Percentiles rank a stretch among this genome's conserved stretches.
phyloP scores from a whole-genome alignment of 2,329 filamentous ascomycete genomes.

The Phoma sp. region DNA sequence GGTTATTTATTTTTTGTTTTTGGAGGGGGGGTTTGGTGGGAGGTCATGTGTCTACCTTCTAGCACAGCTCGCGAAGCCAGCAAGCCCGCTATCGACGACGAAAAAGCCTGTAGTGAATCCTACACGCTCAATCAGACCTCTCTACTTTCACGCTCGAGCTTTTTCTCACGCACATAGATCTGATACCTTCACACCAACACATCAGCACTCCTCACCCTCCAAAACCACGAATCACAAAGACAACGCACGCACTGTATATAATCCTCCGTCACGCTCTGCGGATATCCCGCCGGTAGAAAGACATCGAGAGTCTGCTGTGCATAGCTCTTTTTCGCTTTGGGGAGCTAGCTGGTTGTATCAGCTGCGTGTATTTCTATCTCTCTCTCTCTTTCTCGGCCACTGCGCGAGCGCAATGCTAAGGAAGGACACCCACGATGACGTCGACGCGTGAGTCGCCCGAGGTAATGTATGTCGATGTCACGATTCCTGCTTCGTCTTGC shows the following conservation, averaged over 20 bases:
- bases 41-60: slow-evolving; percentile 59
- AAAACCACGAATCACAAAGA: too few relatives aligned
- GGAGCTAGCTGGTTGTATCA: slow-evolving; percentile 20
- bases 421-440: slow-evolving; percentile 48
- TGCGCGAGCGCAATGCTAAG: neutral
- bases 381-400: neutral
- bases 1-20: neutral
- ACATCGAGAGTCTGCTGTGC: slow-evolving; percentile 65
- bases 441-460: slow-evolving; percentile 51
- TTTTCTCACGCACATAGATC: slow-evolving; percentile 62
- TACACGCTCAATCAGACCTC: slow-evolving; percentile 25
- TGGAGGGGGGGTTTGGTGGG: too few relatives aligned
- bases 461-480: slow-evolving; percentile 58
- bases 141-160: neutral
- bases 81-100: slow-evolving; percentile 79
- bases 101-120: slow-evolving; percentile 85
- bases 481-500: slow-evolving; percentile 58
- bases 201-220: neutral
- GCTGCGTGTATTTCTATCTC: neutral
- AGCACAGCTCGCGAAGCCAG: slow-evolving; percentile 84
- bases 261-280: slow-evolving; percentile 82
- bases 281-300: slow-evolving; percentile 88
- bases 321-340: slow-evolving; percentile 28
- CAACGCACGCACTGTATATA: slow-evolving; percentile 68
- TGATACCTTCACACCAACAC: slow-evolving; percentile 61